A percentile compares a stretch with the other conserved stretches of the same genome.
These are phyloP conservation scores for Saururus chinensis DNA, from an alignment of 164 flowering plant species.

Conservation along the genomic window DNA sequence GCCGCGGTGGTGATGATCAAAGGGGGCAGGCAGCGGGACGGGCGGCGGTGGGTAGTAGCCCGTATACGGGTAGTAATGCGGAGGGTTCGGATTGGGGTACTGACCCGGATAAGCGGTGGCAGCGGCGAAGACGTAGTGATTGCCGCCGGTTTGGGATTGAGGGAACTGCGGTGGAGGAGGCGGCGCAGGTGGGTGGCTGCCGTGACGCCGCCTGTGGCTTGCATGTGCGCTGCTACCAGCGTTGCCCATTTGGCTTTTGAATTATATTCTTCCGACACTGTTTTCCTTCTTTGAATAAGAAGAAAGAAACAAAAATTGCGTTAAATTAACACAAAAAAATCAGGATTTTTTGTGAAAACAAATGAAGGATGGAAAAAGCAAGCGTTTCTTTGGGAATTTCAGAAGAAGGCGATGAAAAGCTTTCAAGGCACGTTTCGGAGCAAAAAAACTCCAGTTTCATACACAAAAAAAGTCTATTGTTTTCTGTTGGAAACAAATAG, in stretches of 20 bases:
- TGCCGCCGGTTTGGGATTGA: constrained; percentile 42
- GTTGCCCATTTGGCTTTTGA: constrained; percentile 47
- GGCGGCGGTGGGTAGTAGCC: constrained; percentile 56
- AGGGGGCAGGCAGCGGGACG: constrained; percentile 55
- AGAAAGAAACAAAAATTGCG: no score
- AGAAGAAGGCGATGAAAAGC: no score
- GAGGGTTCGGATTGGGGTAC: constrained; percentile 46
- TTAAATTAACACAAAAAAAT: no score
- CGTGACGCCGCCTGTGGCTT: constrained; percentile 31
- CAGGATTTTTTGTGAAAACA: no score
- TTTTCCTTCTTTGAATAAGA: background rate
- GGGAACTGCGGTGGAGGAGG: constrained; percentile 10
- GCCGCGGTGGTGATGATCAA: constrained; percentile 51
- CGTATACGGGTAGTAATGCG: constrained; percentile 51
- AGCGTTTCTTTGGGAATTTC: no score
- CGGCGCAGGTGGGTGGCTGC: constrained; percentile 35
- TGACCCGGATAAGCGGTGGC: constrained; percentile 71
- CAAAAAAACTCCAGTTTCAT: no score
- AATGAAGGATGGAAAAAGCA: no score
- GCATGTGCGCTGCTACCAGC: constrained; percentile 28
- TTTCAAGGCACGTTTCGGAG: no score
- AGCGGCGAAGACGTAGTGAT: constrained; percentile 70
- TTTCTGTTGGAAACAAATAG: no score
- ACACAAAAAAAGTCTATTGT: no score
- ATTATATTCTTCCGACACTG: no score